These are phyloP conservation scores for Globisporangium nagaii DNA, from an alignment of 352 stramenopile genomes.

Conservation along the genomic window DNA sequence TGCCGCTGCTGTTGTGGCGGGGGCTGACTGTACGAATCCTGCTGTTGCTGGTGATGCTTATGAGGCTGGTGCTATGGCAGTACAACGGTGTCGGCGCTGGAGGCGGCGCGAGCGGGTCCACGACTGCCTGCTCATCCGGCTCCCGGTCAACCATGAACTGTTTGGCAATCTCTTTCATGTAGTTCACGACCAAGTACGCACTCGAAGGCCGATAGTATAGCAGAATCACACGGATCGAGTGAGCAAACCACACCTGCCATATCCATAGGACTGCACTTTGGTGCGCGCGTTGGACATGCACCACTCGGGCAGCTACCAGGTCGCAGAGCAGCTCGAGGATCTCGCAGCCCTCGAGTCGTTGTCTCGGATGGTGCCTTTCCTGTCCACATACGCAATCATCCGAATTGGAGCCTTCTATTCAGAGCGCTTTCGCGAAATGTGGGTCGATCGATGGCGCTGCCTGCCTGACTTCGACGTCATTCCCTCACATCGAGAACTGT, in stretches of 20 bases:
- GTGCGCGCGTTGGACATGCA: constrained; percentile 20
- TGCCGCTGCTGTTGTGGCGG: constrained; percentile 8
- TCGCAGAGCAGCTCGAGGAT: constrained; percentile 94
- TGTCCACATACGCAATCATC: constrained; percentile 19
- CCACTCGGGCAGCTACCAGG: constrained; percentile 88
- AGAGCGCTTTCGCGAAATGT: no score
- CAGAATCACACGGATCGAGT: not conserved
- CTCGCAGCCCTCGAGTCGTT: constrained; percentile 96
- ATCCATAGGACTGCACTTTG: no score
- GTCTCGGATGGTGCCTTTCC: constrained; percentile 92
- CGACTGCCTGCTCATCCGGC: constrained; percentile 66
- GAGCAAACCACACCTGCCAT: not conserved
- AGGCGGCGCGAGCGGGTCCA: constrained; percentile 83
- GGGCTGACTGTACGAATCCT: not conserved
- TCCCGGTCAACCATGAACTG: constrained; percentile 94
- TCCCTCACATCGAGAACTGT: no score
- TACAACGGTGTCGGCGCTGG: constrained; percentile 63
- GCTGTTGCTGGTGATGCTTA: constrained; percentile 9
- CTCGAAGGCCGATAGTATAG: constrained; percentile 91
- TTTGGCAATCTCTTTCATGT: constrained; percentile 95
- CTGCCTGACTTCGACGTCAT: no score
- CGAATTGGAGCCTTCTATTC: no score
- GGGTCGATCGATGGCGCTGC: no score
- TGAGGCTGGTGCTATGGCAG: constrained; percentile 8
- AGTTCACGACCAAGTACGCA: constrained; percentile 92